Conservation (phyloP, 2,329 filamentous ascomycete genomes). For the Epichloe brachyelytri region DNA sequence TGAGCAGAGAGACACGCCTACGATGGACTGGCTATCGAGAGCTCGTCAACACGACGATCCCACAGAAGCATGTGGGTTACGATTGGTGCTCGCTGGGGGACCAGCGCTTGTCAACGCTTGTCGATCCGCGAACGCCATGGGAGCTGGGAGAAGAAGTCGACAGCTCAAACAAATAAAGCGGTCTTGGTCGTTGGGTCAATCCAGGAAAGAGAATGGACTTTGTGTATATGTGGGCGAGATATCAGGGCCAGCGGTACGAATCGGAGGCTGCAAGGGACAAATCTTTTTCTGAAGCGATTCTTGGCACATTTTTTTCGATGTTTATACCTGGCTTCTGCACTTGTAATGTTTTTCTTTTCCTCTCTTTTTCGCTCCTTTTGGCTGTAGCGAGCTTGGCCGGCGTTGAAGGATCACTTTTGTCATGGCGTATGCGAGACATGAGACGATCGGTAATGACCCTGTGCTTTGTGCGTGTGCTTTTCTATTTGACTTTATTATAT, state of each 20-base stretch:
- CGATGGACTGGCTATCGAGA: slow-evolving; percentile 48
- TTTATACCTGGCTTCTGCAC: slow-evolving; percentile 10
- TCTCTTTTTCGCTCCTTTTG: slow-evolving; percentile 8
- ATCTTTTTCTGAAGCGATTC: background rate
- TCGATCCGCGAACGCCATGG: slow-evolving; percentile 40
- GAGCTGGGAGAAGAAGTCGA: slow-evolving; percentile 39
- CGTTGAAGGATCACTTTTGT: slow-evolving; percentile 7
- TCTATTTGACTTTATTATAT: background rate
- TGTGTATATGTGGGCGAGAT: background rate
- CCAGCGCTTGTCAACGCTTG: slow-evolving; percentile 37
- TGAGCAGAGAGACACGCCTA: slow-evolving; percentile 39
- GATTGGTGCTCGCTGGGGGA: slow-evolving; percentile 52
- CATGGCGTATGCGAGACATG: slow-evolving; percentile 7
- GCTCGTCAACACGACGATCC: slow-evolving; percentile 33
- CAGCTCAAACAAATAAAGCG: slow-evolving; percentile 15
- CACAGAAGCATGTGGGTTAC: slow-evolving; percentile 57
- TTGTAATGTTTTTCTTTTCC: slow-evolving; percentile 5
- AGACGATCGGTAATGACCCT: slow-evolving; percentile 5
- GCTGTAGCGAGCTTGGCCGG: slow-evolving; percentile 5
- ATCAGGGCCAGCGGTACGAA: background rate
- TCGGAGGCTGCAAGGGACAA: background rate
- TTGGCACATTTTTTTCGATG: slow-evolving; percentile 4
- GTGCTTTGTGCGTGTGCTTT: slow-evolving; percentile 2
- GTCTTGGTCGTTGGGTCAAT: background rate
- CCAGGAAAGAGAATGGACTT: background rate